Conservation (phyloP, 164 flowering plant species). For the Sedum album region DNA sequence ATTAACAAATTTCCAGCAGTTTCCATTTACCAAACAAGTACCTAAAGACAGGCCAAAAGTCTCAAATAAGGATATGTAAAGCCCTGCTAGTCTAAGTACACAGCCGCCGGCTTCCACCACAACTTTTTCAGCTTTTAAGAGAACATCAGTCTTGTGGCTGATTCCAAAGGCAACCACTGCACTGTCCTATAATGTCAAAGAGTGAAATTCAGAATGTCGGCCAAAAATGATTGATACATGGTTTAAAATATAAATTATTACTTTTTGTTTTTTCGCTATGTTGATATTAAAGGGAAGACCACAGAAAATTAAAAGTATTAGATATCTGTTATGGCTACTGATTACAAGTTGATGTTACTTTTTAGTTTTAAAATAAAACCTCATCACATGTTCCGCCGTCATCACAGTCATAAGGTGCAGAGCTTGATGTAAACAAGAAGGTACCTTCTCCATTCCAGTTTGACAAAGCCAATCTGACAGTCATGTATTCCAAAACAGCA, state of each 20-base stretch:
- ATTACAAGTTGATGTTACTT: not conserved
- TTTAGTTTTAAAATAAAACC: constrained; percentile 49
- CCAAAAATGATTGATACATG: not conserved
- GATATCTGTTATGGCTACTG: not conserved
- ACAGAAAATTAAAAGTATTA: not conserved
- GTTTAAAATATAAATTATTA: not conserved
- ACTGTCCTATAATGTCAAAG: constrained; percentile 52
- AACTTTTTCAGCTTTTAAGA: constrained; percentile 65
- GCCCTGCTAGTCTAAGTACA: constrained; percentile 90
- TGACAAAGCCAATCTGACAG: constrained; percentile 63
- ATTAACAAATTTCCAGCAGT: constrained; percentile 10
- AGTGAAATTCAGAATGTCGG: not conserved
- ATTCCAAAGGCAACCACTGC: constrained; percentile 78
- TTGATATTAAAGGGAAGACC: not conserved
- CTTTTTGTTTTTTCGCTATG: not conserved
- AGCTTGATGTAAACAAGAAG: constrained; percentile 86
- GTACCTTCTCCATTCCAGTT: constrained; percentile 88
- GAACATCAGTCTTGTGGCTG: constrained; percentile 87
- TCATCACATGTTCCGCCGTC: constrained; percentile 86
- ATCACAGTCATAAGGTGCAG: constrained; percentile 75
- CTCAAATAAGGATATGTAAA: constrained; percentile 74
- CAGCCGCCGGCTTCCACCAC: constrained; percentile 75
- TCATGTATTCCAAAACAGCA: constrained; percentile 11
- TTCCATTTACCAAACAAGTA: not conserved
- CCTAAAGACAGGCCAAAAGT: not conserved